Evolutionary conservation across 208 protist species (phyloP), one percentile per base, ranked within the genome.

Genomic region (Crithidia fasciculata): DNA sequence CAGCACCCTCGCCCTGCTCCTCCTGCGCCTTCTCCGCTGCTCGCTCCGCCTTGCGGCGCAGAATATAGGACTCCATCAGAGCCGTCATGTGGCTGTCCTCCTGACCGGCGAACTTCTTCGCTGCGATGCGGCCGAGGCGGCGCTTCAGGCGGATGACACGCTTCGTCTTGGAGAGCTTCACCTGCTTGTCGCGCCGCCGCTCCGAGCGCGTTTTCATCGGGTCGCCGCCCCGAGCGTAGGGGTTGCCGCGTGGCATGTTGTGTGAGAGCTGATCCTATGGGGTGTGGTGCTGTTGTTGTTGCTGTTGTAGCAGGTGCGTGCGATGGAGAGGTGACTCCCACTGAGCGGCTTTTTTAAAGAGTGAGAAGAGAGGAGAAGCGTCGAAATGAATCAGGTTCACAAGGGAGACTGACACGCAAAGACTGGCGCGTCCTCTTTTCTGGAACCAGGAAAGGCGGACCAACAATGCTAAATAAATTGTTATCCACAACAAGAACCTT

Each of bases 51-150:
- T 93, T 93, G 47, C 92, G 84, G 41, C 90, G 87, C 2, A 84
- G 19, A 8, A 93, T 88, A 72, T 92, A 96, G 10, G 89, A 93
- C 74, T 95, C 83, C 92, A 96, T 96, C 19, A 96, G 69, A 12
- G 90, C 85, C 37, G 89, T 92, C 80, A 84, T 90, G 83, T 96
- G 92, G 8, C 64, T 75, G 55, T 93, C 87, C 59, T 88, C 72
- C 71, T 96, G 85, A 8, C 80, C 57, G 19, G 83, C 78, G 52
- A 82, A 93, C 61, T 92, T 86, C 15, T 71, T 72, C 10, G 76
- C 80, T 10, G 76, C 58, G n/a, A 95, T 81, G 44, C 86, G 80
- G 5, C 63, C 64, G 5, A 95, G 77, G 8, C 88, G 87, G 57
- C 81, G 89, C 72, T 86, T 80, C 10, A 93, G 80, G 1, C 90